phyloP scores from a whole-genome alignment of 2,329 filamentous ascomycete species.

The Trichoderma atrobrunneum region DNA sequence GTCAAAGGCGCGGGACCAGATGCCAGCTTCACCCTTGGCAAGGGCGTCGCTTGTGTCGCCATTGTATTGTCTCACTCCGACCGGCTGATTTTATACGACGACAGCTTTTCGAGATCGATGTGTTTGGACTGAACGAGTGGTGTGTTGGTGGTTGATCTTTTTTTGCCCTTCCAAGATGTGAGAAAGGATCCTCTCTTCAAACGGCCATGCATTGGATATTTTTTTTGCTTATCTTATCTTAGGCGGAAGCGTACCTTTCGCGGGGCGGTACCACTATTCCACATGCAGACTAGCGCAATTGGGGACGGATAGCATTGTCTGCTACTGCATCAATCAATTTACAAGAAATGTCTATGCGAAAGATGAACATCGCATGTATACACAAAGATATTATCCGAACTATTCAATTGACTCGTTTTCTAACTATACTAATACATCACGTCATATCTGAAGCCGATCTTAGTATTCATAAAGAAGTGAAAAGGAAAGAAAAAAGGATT shows the following conservation, averaged over 20 bases:
- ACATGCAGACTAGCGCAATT: background rate
- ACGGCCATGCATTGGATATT: constrained; percentile 1
- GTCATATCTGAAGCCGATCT: constrained; percentile 10
- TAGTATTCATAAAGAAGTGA: background rate
- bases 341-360: background rate
- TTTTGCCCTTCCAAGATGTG: background rate
- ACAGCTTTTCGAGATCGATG: background rate
- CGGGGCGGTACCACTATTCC: background rate
- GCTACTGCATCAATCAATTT: background rate
- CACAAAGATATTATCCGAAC: background rate
- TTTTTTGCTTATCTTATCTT: constrained; percentile 9
- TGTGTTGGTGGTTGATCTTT: background rate
- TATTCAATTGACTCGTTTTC: background rate
- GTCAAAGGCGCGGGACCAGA: constrained; percentile 79
- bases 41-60: constrained; percentile 80
- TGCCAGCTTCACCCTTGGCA: constrained; percentile 79
- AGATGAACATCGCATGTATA: background rate
- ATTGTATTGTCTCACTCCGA: constrained; percentile 45
- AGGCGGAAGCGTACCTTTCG: background rate
- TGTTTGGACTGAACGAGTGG: background rate
- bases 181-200: background rate
- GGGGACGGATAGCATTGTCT: background rate
- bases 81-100: background rate
- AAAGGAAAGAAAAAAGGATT: background rate
- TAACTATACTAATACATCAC: background rate